These are phyloP conservation scores for Yarrowia yakushimensis DNA, from an alignment of 805 yeast species.

Conservation along the genomic window DNA sequence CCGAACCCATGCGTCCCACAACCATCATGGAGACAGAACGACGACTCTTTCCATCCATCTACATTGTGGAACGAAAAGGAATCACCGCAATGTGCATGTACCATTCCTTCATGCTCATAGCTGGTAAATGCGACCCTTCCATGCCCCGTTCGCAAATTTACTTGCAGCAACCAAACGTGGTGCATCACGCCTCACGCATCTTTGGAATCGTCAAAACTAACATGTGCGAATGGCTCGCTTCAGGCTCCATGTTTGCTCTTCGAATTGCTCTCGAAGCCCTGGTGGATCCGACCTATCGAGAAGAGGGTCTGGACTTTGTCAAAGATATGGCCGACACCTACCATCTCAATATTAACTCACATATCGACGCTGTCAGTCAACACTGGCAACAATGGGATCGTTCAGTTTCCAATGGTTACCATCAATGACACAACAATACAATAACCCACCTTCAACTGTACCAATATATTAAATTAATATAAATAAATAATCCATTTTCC, in stretches of 20 bases:
- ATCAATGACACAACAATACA: too few relatives aligned
- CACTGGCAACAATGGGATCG: not conserved
- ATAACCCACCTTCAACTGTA: too few relatives aligned
- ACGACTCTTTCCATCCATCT: not conserved
- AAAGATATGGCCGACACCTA: not conserved
- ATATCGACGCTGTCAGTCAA: not conserved
- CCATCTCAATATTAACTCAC: constrained; percentile 5
- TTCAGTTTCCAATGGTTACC: not conserved
- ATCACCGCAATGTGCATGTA: constrained; percentile 18
- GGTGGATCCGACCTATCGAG: not conserved
- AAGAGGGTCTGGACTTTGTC: not conserved
- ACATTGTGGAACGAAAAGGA: constrained; percentile 5
- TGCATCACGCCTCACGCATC: constrained; percentile 1
- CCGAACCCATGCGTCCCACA: constrained; percentile 12
- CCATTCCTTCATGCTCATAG: constrained; percentile 9
- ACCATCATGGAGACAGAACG: not conserved
- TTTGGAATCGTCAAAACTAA: constrained; percentile 2
- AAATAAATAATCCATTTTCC: not conserved
- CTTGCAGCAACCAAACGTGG: not conserved
- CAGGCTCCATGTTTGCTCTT: constrained; percentile 7
- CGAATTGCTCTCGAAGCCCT: not conserved
- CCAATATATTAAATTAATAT: too few relatives aligned
- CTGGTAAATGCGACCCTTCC: not conserved
- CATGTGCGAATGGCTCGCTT: constrained; percentile 10
- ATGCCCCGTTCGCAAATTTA: not conserved